phyloP scores from a whole-genome alignment of 2,329 filamentous ascomycete species.

The Fusarium luffae region DNA sequence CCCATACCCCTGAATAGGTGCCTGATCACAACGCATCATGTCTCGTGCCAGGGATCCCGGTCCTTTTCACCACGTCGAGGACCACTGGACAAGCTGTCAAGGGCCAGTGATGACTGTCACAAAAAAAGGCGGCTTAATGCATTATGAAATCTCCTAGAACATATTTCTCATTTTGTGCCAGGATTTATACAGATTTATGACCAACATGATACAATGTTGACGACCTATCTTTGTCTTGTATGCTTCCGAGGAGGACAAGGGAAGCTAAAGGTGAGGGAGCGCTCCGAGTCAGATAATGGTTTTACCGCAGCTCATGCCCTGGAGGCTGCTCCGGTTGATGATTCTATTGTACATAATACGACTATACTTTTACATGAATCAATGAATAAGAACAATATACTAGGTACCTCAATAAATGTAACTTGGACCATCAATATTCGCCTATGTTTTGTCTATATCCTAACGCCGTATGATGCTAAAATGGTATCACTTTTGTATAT shows the following conservation, averaged over 20 bases:
- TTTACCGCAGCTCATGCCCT: slow-evolving; percentile 26
- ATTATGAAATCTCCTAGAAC: slow-evolving; percentile 30
- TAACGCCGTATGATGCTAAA: slow-evolving; percentile 25
- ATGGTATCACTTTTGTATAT: slow-evolving; percentile 25
- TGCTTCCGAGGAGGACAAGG: slow-evolving; percentile 3
- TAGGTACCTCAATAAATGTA: neutral
- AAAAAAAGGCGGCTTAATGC: slow-evolving; percentile 27
- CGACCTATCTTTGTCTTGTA: slow-evolving; percentile 17
- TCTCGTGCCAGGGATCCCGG: slow-evolving; percentile 1
- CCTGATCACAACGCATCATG: slow-evolving; percentile 5
- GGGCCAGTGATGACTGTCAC: slow-evolving; percentile 11
- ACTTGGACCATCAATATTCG: neutral
- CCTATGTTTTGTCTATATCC: slow-evolving; percentile 20
- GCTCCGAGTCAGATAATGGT: slow-evolving; percentile 2
- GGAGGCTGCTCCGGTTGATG: slow-evolving; percentile 25
- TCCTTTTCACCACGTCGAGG: neutral
- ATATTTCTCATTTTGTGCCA: slow-evolving; percentile 12
- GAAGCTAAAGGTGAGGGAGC: neutral
- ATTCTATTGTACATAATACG: slow-evolving; percentile 33
- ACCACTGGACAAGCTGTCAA: slow-evolving; percentile 3
- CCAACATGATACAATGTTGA: slow-evolving; percentile 30
- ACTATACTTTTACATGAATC: slow-evolving; percentile 14
- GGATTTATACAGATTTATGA: slow-evolving; percentile 23
- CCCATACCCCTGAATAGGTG: slow-evolving; percentile 3
- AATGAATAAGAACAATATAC: slow-evolving; percentile 4